A percentile compares a stretch with the other conserved stretches of the same genome.
Evolutionary conservation across 2,329 filamentous ascomycete genomes (phyloP).

Genomic region (Aureobasidium namibiae): DNA sequence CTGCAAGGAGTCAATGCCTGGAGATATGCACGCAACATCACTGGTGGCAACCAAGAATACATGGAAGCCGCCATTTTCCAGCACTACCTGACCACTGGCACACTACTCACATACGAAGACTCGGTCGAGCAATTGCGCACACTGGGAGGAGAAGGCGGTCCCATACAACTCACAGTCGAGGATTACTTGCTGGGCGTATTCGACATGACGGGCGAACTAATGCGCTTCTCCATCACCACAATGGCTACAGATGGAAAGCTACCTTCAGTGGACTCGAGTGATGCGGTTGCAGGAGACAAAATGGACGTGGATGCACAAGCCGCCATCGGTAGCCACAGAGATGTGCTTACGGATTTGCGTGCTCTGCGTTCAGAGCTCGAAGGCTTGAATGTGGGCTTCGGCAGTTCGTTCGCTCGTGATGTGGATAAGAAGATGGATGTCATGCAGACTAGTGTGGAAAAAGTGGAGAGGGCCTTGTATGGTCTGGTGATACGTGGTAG

Average conservation of each 20-base stretch:
- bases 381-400: conserved; percentile 50
- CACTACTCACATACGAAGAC: conserved; percentile 60
- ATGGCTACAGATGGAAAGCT: conserved; percentile 64
- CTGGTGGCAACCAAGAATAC: conserved; percentile 79
- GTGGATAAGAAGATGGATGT: conserved; percentile 74
- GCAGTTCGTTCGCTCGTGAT: conserved; percentile 50
- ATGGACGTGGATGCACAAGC: conserved; percentile 28
- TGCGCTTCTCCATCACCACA: conserved; percentile 87
- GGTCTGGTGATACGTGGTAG: conserved; percentile 78
- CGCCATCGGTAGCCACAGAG: conserved; percentile 36
- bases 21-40: conserved; percentile 73
- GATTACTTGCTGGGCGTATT: conserved; percentile 90
- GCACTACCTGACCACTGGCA: conserved; percentile 75
- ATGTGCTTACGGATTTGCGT: conserved; percentile 75
- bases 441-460: conserved; percentile 81
- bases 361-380: conserved; percentile 70
- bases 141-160: conserved; percentile 32
- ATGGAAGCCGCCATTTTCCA: conserved; percentile 86
- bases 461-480: conserved; percentile 88
- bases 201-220: conserved; percentile 90
- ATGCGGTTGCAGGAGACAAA: conserved; percentile 18
- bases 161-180: conserved; percentile 61
- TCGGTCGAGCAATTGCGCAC: conserved; percentile 35
- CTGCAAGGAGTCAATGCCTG: conserved; percentile 70
- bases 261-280: conserved; percentile 35